Evolutionary conservation across 305 asterid species (phyloP).

Genomic region (Euphrasia arctica): DNA sequence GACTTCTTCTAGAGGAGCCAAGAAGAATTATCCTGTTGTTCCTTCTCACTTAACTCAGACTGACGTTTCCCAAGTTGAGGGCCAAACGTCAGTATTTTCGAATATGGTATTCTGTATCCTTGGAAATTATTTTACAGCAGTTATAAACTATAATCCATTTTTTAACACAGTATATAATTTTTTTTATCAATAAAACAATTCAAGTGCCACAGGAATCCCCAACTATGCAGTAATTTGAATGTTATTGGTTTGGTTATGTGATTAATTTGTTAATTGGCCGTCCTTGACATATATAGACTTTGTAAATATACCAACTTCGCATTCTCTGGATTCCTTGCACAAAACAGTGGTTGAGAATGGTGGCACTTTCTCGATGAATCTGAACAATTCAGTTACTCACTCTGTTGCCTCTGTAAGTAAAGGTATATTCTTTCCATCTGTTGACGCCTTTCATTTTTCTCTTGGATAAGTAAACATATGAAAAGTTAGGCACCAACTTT

Average conservation of each 20-base stretch:
- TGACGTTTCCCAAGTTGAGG: conserved; percentile 79
- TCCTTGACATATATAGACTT: conserved; percentile 80
- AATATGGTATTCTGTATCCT: conserved; percentile 88
- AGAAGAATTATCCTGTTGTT: conserved; percentile 64
- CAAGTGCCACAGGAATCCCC: conserved; percentile 17
- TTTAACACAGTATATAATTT: conserved; percentile 10
- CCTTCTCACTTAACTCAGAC: conserved; percentile 87
- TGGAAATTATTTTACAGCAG: background rate
- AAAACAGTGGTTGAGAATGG: conserved; percentile 92
- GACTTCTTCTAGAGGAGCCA: conserved; percentile 43
- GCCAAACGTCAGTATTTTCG: conserved; percentile 70
- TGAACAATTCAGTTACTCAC: conserved; percentile 83
- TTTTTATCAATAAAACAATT: conserved; percentile 15
- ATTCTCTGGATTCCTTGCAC: conserved; percentile 74
- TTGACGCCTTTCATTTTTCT: conserved; percentile 6
- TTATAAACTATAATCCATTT: conserved; percentile 3
- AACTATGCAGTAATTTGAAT: conserved; percentile 13
- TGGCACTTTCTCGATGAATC: conserved; percentile 92
- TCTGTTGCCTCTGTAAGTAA: conserved; percentile 81
- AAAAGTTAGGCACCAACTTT: conserved; percentile 11
- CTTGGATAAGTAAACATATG: conserved; percentile 8
- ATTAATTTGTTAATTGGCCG: conserved; percentile 22
- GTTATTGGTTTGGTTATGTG: conserved; percentile 11
- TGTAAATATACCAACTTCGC: conserved; percentile 67
- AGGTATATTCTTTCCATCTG: conserved; percentile 45